phyloP scores from a whole-genome alignment of 2,329 filamentous ascomycete genomes.

The Microsporum audouinii region DNA sequence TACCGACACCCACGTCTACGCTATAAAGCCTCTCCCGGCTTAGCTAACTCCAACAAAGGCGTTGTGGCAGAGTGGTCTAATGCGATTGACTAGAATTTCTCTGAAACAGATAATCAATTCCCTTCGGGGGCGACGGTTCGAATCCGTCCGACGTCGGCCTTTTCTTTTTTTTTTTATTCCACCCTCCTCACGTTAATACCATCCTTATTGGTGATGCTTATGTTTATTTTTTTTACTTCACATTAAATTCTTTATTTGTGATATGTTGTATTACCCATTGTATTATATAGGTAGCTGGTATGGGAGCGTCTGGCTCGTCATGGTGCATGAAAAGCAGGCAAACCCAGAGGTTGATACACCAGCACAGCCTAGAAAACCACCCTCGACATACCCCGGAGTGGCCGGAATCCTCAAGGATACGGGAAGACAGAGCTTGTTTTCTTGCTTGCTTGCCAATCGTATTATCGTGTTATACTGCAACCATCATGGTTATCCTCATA shows the following conservation, averaged over 20 bases:
- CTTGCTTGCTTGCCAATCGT: background rate
- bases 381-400: background rate
- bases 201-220: background rate
- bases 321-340: background rate
- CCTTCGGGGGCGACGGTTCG: constrained; percentile 8
- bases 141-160: constrained; percentile 10
- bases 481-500: background rate
- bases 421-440: background rate
- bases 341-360: background rate
- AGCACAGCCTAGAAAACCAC: background rate
- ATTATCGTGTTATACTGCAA: background rate
- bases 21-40: background rate
- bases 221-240: background rate
- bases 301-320: background rate
- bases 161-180: constrained; percentile 11
- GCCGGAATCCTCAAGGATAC: background rate
- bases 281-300: too few species aligned
- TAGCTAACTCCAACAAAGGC: constrained; percentile 2
- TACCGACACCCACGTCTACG: background rate
- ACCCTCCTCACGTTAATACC: background rate
- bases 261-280: too few species aligned
- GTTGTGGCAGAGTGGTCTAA: constrained; percentile 9
- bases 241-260: background rate
- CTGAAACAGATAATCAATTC: constrained; percentile 5
- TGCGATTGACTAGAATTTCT: constrained; percentile 6